A percentile compares a stretch with the other conserved stretches of the same genome.
Evolutionary conservation across 495 filamentous ascomycete species (phyloP).

Genomic region (Xylaria castorea): DNA sequence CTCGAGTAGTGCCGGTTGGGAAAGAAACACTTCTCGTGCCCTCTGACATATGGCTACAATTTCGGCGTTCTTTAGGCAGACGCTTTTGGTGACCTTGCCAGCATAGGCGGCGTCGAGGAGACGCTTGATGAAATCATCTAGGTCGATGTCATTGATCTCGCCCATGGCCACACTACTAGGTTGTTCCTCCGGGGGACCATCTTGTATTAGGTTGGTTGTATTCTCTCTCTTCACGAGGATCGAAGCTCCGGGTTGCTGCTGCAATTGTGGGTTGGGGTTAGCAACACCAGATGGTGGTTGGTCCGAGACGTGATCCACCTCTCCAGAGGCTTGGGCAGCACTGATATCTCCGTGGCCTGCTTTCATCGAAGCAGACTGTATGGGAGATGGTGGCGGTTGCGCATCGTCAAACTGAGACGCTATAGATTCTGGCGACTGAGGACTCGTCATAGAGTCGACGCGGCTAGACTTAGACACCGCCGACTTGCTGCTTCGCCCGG

Average conservation of each 20-base stretch:
- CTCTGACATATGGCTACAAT: slow-evolving; percentile 90
- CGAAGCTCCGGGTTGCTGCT: slow-evolving; percentile 70
- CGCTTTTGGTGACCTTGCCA: slow-evolving; percentile 95
- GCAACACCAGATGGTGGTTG: slow-evolving; percentile 74
- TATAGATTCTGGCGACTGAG: slow-evolving; percentile 49
- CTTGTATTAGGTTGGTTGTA: slow-evolving; percentile 57
- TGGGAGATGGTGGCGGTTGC: slow-evolving; percentile 87
- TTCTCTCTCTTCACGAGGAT: slow-evolving; percentile 84
- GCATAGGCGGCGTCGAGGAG: slow-evolving; percentile 95
- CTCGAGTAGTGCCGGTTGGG: slow-evolving; percentile 90
- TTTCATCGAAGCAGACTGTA: slow-evolving; percentile 75
- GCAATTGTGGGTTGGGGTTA: slow-evolving; percentile 50
- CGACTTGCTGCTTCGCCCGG: slow-evolving; percentile 64
- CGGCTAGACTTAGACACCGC: slow-evolving; percentile 49
- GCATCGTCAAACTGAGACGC: slow-evolving; percentile 55
- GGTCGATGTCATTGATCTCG: slow-evolving; percentile 86
- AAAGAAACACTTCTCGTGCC: slow-evolving; percentile 85
- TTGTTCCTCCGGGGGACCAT: slow-evolving; percentile 49
- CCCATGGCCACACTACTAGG: slow-evolving; percentile 63
- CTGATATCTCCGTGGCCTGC: slow-evolving; percentile 77
- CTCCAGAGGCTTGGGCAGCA: slow-evolving; percentile 81
- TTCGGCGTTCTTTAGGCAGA: slow-evolving; percentile 96
- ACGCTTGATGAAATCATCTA: slow-evolving; percentile 96
- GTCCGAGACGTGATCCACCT: slow-evolving; percentile 97
- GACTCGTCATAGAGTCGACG: slow-evolving; percentile 43